Evolutionary conservation across 2,329 filamentous ascomycete genomes (phyloP), one percentile per base, ranked within the genome.

Genomic region (Cytospora mali): DNA sequence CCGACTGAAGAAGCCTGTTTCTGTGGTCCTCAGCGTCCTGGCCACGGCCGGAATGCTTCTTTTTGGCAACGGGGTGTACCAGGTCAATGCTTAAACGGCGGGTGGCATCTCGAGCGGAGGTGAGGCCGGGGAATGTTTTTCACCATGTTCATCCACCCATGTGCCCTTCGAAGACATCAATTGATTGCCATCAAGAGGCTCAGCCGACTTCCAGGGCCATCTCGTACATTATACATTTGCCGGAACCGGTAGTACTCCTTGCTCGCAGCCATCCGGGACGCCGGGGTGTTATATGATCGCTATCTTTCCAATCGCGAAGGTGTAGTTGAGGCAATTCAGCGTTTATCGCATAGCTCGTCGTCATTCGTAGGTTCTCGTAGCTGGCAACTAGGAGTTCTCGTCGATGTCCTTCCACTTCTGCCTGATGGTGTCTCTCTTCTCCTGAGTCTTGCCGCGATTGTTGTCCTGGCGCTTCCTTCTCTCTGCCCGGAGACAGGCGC

Each of bases 1-100:
- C 71, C 91, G 88, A 75, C 84, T 88, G 49, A 82, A 84, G 69
- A 99, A 98, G 84, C 91, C 92, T 0, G 85, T 99, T 58, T 94
- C 95, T 0, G 82, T 90, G 61, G 86, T 88, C 13, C 79, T 99
- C 72, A 94, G 91, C 72, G 72, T 93, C 54, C 73, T 98, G 71
- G 92, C 94, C 16, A 80, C 87, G 11, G 92, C 91, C 74, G 94
- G 94, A 18, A 73, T 96, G 69, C 82, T 86, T 71, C 88, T 89
- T 27, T 98, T 95, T 79, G 93, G 92, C 64, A 84, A 83, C 71
- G 92, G 89, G 46, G 23, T 63, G 11, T 63, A 63, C 49, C 61
- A 57, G 49, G 46, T 50, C 18, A 57, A 21, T 35, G 28, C 27
- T 10, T 63, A 28, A 42, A 55, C 31, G 39, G 56, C 23, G 10